Conservation (phyloP, 1,139 yeast species). For the Debaryomycetaceae sp. region DNA sequence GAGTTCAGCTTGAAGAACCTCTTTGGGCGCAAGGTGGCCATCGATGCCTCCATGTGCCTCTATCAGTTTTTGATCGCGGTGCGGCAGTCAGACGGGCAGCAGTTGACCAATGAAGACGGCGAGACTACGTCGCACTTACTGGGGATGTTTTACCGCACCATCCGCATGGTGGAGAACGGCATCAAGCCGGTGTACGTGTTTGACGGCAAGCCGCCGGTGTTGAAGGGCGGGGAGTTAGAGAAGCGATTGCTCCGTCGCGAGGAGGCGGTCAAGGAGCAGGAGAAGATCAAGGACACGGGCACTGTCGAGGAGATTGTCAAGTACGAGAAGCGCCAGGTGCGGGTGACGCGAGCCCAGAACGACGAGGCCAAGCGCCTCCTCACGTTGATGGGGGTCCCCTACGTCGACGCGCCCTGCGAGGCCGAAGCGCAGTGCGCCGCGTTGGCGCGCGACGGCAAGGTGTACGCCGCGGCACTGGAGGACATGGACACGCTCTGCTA, state of each 20-base stretch:
- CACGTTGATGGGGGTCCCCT: conserved; percentile 91
- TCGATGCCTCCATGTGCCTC: conserved; percentile 85
- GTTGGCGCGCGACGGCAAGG: conserved; percentile 80
- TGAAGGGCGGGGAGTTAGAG: conserved; percentile 90
- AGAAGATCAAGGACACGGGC: conserved; percentile 73
- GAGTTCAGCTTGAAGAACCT: conserved; percentile 78
- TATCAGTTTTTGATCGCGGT: conserved; percentile 95
- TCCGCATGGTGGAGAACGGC: conserved; percentile 84
- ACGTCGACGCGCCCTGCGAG: conserved; percentile 90
- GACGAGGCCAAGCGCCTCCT: conserved; percentile 85
- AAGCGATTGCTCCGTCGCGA: conserved; percentile 79
- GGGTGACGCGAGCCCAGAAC: conserved; percentile 84
- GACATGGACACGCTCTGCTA: conserved; percentile 98
- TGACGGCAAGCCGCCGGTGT: conserved; percentile 91
- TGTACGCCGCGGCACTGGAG: conserved; percentile 96
- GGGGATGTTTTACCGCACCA: conserved; percentile 93
- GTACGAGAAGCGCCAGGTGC: conserved; percentile 82
- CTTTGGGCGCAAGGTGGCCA: conserved; percentile 93
- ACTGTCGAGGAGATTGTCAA: conserved; percentile 71
- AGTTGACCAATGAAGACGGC: conserved; percentile 80
- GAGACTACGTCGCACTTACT: conserved; percentile 93
- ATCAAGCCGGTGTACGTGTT: conserved; percentile 95
- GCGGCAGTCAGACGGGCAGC: conserved; percentile 95
- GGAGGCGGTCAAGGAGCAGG: conserved; percentile 74
- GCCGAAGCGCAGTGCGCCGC: conserved; percentile 99